These are phyloP conservation scores for Ceriops decandra DNA, from an alignment of 345 rosid species.

Conservation along the genomic window DNA sequence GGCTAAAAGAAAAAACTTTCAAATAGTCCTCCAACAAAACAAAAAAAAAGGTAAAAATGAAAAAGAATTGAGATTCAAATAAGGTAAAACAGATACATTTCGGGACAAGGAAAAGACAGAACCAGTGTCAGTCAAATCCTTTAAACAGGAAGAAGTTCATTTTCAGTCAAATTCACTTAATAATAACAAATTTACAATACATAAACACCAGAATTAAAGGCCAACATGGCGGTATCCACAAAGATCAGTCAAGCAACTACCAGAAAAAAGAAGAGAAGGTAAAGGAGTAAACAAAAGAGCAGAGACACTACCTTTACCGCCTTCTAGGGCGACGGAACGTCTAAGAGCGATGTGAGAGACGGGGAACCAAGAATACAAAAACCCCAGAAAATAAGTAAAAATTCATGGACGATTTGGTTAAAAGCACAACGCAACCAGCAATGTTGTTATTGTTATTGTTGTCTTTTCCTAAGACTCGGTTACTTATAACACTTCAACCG, in stretches of 20 bases:
- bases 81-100: constrained; percentile 13
- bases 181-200: not conserved
- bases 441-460: not conserved
- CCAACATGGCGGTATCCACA: constrained; percentile 8
- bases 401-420: constrained; percentile 15
- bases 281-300: not conserved
- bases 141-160: not conserved
- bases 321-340: constrained; percentile 10
- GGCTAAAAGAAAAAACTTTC: constrained; percentile 6
- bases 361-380: not conserved
- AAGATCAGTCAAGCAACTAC: constrained; percentile 22
- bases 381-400: constrained; percentile 24
- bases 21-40: constrained; percentile 8
- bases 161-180: constrained; percentile 24
- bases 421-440: constrained; percentile 7
- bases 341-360: not conserved
- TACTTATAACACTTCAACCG: not conserved
- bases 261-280: not conserved
- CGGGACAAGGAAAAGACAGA: not conserved
- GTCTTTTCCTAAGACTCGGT: constrained; percentile 2
- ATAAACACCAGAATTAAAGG: constrained; percentile 21
- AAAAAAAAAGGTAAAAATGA: constrained; percentile 3
- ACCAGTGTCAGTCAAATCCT: constrained; percentile 10
- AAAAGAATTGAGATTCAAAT: constrained; percentile 17
- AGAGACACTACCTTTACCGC: constrained; percentile 38